Conservation (phyloP, 2,329 filamentous ascomycete species). For the Aaosphaeria pasadenensis region DNA sequence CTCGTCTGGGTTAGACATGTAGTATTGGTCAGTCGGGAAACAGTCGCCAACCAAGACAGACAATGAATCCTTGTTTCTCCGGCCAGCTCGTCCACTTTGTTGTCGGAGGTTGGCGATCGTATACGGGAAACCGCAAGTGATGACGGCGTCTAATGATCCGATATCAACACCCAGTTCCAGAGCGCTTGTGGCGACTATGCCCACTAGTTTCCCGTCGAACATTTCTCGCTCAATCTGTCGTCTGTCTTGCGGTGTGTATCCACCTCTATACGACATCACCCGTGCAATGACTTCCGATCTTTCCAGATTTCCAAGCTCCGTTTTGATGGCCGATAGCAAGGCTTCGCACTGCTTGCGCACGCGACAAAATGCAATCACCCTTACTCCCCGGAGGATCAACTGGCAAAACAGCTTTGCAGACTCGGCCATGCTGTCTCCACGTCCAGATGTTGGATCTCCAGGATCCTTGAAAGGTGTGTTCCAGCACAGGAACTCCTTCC, state of each 20-base stretch:
- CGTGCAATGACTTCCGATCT: constrained; percentile 71
- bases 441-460: constrained; percentile 78
- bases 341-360: constrained; percentile 87
- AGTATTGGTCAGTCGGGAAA: constrained; percentile 90
- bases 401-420: constrained; percentile 90
- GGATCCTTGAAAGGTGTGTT: constrained; percentile 95
- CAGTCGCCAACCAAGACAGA: constrained; percentile 86
- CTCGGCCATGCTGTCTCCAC: constrained; percentile 78
- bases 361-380: constrained; percentile 89
- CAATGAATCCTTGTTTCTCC: constrained; percentile 88
- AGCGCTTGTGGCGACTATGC: constrained; percentile 90
- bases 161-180: constrained; percentile 95
- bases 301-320: constrained; percentile 70
- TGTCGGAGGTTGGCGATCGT: constrained; percentile 93
- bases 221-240: constrained; percentile 89
- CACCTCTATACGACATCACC: constrained; percentile 94
- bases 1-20: constrained; percentile 94
- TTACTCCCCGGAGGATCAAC: constrained; percentile 79
- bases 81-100: constrained; percentile 88
- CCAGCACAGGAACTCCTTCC: constrained; percentile 97
- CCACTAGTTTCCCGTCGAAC: constrained; percentile 92
- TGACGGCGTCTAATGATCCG: constrained; percentile 85
- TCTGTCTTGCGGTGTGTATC: constrained; percentile 89
- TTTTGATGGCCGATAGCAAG: constrained; percentile 74
- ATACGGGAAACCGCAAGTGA: constrained; percentile 93